Percentiles rank a stretch among this genome's conserved stretches.
Conservation (phyloP, 352 stramenopile species). For the Phytophthora pini region DNA sequence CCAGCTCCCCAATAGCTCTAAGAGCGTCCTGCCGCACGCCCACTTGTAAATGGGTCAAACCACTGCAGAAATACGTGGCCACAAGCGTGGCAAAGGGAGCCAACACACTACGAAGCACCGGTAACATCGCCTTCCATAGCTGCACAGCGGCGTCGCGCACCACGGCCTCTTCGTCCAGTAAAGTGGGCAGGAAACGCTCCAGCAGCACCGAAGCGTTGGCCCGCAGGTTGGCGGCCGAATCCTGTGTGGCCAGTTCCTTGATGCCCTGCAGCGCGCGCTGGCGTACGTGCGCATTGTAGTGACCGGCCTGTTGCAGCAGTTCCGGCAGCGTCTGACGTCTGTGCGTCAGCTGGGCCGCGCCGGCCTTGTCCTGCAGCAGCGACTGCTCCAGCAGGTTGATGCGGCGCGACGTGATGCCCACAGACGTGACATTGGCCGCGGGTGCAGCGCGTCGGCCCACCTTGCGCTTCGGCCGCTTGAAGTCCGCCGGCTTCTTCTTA, state of each 20-base stretch:
- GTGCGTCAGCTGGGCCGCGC: constrained; percentile 64
- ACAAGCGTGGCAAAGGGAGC: constrained; percentile 79
- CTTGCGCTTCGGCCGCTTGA: constrained; percentile 90
- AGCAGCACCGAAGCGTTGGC: constrained; percentile 77
- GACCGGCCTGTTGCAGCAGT: constrained; percentile 66
- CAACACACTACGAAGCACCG: constrained; percentile 55
- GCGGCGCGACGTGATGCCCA: constrained; percentile 74
- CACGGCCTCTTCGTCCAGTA: constrained; percentile 82
- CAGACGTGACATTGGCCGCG: constrained; percentile 81
- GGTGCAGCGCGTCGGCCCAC: constrained; percentile 73
- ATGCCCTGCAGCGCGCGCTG: constrained; percentile 74
- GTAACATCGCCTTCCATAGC: constrained; percentile 73
- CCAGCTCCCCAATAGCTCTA: constrained; percentile 66
- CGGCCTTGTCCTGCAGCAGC: constrained; percentile 71
- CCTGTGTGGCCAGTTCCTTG: constrained; percentile 60
- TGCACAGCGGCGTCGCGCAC: constrained; percentile 75
- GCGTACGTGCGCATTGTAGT: constrained; percentile 87
- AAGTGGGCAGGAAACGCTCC: constrained; percentile 77
- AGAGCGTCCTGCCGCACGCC: constrained; percentile 80
- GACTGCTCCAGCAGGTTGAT: constrained; percentile 88
- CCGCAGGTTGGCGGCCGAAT: constrained; percentile 59
- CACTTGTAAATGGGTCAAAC: constrained; percentile 79
- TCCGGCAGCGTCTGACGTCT: constrained; percentile 72
- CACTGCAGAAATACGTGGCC: constrained; percentile 81
- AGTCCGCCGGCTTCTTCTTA: constrained; percentile 90